Evolutionary conservation across 2,329 filamentous ascomycete species (phyloP), one percentile per base, ranked within the genome.

Genomic region (Phyllosticta citrichinensis): DNA sequence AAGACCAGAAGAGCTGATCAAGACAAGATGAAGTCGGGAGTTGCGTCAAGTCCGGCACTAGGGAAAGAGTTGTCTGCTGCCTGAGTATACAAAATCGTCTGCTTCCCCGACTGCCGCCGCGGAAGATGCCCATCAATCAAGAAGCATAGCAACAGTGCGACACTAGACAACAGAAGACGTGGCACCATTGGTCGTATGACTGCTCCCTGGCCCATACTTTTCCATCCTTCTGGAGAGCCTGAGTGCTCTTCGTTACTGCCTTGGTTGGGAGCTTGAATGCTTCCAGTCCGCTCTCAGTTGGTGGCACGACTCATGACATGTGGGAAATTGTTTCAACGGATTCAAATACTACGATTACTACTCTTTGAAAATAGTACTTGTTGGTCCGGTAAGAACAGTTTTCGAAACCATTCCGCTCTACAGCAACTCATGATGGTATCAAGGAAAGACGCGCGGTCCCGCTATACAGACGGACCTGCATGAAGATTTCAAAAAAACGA

Each of bases 1-100:
- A 69, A 33, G 68, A 69, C 40, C 63, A 66, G 24, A 62, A 66
- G 56, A 65, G 67, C 58, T 47, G 57, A 24, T 11, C 25, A 35
- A 17, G 56, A 52, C 17, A n/a, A 19, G 6, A 40, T 14, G 35
- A n/a, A n/a, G 17, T 14, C 40, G 17, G 17, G 6, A n/a, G 40
- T 47, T n/a, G 14, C 17, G 14, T 19, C 14, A 8, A n/a, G 40
- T 47, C 40, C 17, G n/a, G 6, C 40, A 6, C 17, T n/a, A 14
- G 40, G 4, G 12, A 47, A 47, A 47, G 3, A n/a, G 40, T 47
- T n/a, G 17, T 47, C 40, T 47, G 17, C 40, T 47, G 40, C 6
- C 40, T 47, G 14, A n/a, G 27, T 5, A 30, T 30, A 30, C 27
- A 30, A 30, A 10, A 8, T 30, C 9, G 6, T 30, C 9, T 5